Base-by-base conservation (phyloP, 2,329 filamentous ascomycete genomes). In the Fusarium staphyleae region DNA sequence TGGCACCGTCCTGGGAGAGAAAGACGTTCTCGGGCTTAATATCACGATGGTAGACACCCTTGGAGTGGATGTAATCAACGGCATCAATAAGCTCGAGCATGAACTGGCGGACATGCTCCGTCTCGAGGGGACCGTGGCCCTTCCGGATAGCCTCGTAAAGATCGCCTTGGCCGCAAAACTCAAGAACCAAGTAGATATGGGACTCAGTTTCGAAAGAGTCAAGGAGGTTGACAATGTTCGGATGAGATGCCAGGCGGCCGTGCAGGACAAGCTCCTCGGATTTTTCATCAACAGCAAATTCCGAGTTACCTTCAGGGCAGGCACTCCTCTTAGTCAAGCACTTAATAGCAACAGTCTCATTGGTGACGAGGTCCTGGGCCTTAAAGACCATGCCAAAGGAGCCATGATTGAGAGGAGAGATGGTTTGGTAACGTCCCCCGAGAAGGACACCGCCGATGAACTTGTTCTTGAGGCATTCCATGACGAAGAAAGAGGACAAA, bases 11-110 rank as follows among this genome's bases (percentile, higher is more conserved):
- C 55, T 93, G 85, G 53, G 87, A 90, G 60, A 99, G 82, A 74
- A 99, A 98, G 74, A 99, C 96, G 80, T 99, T 99, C 82, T 99
- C 95, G 0, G 95, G 95, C 79, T 99, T 99, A 84, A 99, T 97
- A 75, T 99, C 95, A 57, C 95, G 90, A 72, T 99, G 95, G 74
- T 92, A 97, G 70, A 98, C 85, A 62, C 91, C 93, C 74, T 93
- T 93, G 60, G 84, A 83, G 74, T 99, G 95, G 76, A 96, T 91
- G 75, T 91, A 93, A 58, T 90, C 87, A 42, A 99, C 89, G 43
- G 93, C 91, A 71, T 90, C 88, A 46, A 99, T 85, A 28, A 99
- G 85, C 77, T 99, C 87, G 54, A 97, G 80, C 95, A 99, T 98
- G 79, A 98, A 97, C 62, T 91, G 90, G 62, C 95, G 91, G 55